These are phyloP conservation scores for Eragrostis curvula DNA, from an alignment of 176 grass and related monocot species.

Conservation along the genomic window DNA sequence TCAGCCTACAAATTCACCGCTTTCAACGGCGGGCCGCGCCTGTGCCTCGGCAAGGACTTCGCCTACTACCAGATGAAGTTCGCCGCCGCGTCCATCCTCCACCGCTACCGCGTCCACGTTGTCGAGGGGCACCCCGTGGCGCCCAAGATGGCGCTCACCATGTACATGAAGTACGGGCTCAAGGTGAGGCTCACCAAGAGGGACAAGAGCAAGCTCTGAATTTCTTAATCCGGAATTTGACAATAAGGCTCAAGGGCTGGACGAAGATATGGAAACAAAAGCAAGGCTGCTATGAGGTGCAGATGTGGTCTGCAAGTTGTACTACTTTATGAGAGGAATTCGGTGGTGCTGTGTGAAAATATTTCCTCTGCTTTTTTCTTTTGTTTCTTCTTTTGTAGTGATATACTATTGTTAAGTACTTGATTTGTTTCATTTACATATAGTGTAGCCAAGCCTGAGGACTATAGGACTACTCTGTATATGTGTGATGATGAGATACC, in stretches of 20 bases:
- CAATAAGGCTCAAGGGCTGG: not conserved
- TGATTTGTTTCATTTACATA: slow-evolving; percentile 41
- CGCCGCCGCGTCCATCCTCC: slow-evolving; percentile 75
- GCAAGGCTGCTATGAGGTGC: not conserved
- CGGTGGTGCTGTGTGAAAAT: slow-evolving; percentile 10
- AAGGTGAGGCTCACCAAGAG: slow-evolving; percentile 78
- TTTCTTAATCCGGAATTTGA: not conserved
- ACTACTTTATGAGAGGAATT: not conserved
- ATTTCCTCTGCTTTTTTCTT: slow-evolving; percentile 7
- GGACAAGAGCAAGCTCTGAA: slow-evolving; percentile 48
- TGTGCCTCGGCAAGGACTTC: slow-evolving; percentile 94
- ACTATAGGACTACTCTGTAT: slow-evolving; percentile 38
- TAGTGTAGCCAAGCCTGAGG: slow-evolving; percentile 23
- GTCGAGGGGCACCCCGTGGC: slow-evolving; percentile 67
- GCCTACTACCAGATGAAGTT: slow-evolving; percentile 99
- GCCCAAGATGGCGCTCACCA: slow-evolving; percentile 89
- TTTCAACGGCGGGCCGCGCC: slow-evolving; percentile 86
- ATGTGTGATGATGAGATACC: slow-evolving; percentile 32
- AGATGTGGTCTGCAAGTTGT: slow-evolving; percentile 4
- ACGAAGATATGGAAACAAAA: not conserved
- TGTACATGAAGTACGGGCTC: slow-evolving; percentile 97
- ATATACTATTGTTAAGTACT: not conserved
- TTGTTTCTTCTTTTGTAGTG: slow-evolving; percentile 4
- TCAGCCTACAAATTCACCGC: slow-evolving; percentile 95
- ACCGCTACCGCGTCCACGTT: slow-evolving; percentile 64